Evolutionary conservation across 225 moss, liverwort and hornwort species (phyloP), one percentile per base, ranked within the genome.

Genomic region (Polytrichum formosum): DNA sequence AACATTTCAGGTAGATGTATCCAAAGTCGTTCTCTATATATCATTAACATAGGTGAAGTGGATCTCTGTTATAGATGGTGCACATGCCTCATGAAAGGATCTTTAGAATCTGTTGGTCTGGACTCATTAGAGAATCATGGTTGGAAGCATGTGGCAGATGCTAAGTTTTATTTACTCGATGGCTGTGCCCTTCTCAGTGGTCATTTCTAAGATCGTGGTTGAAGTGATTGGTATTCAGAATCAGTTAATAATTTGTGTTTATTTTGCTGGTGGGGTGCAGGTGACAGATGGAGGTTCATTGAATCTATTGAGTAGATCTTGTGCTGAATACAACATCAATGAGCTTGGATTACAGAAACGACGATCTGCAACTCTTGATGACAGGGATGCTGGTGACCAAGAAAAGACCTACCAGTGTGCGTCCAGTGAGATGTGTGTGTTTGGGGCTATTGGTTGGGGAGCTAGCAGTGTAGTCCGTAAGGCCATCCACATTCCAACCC

Each of bases 401-500:
- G 97, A 98, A 73, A 94, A 92, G 76, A 92, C 89, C 1, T 98
- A 98, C 73, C 90, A 92, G 86, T 98, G 97, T 83, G 97, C 97
- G 26, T 98, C 97, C 18, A 91, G 90, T 81, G 97, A 98, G 86
- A 98, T 98, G 97, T 90, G 91, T 67, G 92, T 94, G 61, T 98
- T 98, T 72, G 94, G 92, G 59, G 94, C 94, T 21, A 98, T 98
- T 80, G 97, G 97, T 37, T 98, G 94, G 92, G 97, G 97, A 79
- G 97, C 97, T 72, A 98, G 97, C 78, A 98, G 97, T 70, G 94
- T 98, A 61, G 97, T 98, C 54, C 94, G 94, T 26, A 98, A 92
- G 84, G 97, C 94, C 79, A 94, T 98, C 66, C 97, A 98, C 74
- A 85, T 94, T 75, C 97, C 97, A 69, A 98, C 92, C 53, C 94